A percentile compares a stretch with the other conserved stretches of the same genome.
Evolutionary conservation across 2,329 filamentous ascomycete species (phyloP).

Genomic region (Colletotrichum theobromicola): DNA sequence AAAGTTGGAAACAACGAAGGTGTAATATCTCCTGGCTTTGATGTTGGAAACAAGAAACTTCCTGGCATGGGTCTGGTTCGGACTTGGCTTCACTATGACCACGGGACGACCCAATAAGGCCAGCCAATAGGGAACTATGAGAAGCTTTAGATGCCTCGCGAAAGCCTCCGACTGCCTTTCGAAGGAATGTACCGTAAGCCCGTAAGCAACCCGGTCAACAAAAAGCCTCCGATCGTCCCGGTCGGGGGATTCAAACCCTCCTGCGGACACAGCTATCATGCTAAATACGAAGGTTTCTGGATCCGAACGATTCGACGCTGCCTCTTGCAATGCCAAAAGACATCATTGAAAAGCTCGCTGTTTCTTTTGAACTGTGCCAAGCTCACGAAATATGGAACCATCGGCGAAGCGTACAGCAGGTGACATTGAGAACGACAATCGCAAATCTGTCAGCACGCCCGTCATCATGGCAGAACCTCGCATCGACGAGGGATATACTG

Average conservation of each 20-base stretch:
- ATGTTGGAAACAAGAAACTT: no score
- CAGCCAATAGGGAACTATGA: background rate
- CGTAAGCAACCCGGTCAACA: background rate
- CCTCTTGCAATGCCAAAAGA: background rate
- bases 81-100: background rate
- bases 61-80: no score
- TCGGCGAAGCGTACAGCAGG: background rate
- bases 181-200: background rate
- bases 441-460: background rate
- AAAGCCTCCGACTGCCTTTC: background rate
- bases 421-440: background rate
- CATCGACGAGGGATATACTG: background rate
- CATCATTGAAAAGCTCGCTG: background rate
- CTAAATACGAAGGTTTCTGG: background rate
- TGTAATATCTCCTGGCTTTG: no score
- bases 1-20: background rate
- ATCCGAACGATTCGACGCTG: background rate
- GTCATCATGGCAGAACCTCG: background rate
- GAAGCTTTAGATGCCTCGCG: background rate
- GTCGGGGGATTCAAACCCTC: background rate
- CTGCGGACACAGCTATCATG: background rate
- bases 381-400: background rate
- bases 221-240: background rate
- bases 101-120: background rate
- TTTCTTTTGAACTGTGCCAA: background rate